These are phyloP conservation scores for Rosellinia necatrix DNA, from an alignment of 2,329 filamentous ascomycete species.

Conservation along the genomic window DNA sequence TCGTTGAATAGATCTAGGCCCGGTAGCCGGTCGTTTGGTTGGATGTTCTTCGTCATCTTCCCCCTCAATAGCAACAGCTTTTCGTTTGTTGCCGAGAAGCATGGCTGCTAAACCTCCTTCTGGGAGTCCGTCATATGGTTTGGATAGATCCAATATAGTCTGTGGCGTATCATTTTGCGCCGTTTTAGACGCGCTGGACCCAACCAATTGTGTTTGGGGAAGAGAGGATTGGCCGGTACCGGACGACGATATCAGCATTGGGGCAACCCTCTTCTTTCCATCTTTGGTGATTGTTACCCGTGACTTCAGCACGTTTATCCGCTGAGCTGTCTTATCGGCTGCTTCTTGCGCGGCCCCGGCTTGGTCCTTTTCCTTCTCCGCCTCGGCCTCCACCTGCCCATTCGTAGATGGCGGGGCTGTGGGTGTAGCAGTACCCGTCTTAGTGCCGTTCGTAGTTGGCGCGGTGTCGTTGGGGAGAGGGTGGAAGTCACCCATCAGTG, in stretches of 20 bases:
- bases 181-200: slow-evolving; percentile 67
- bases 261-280: slow-evolving; percentile 93
- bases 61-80: slow-evolving; percentile 71
- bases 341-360: slow-evolving; percentile 49
- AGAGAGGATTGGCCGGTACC: slow-evolving; percentile 85
- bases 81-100: slow-evolving; percentile 91
- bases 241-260: slow-evolving; percentile 87
- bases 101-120: slow-evolving; percentile 85
- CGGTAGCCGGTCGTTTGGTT: slow-evolving; percentile 61
- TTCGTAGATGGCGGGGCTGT: slow-evolving; percentile 45
- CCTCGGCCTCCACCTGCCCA: slow-evolving; percentile 37
- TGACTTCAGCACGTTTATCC: slow-evolving; percentile 73
- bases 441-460: slow-evolving; percentile 58
- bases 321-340: slow-evolving; percentile 58
- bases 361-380: slow-evolving; percentile 40
- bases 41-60: slow-evolving; percentile 72
- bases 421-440: slow-evolving; percentile 43
- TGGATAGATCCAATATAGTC: slow-evolving; percentile 85
- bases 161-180: slow-evolving; percentile 75
- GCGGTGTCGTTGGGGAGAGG: slow-evolving; percentile 56
- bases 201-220: slow-evolving; percentile 85
- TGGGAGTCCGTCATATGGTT: slow-evolving; percentile 90
- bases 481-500: slow-evolving; percentile 88
- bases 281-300: slow-evolving; percentile 95
- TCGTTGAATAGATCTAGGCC: slow-evolving; percentile 73